Percentiles rank a stretch among this genome's conserved stretches.
Evolutionary conservation across 2,329 filamentous ascomycete species (phyloP).

Genomic region (Colletotrichum abscissum): DNA sequence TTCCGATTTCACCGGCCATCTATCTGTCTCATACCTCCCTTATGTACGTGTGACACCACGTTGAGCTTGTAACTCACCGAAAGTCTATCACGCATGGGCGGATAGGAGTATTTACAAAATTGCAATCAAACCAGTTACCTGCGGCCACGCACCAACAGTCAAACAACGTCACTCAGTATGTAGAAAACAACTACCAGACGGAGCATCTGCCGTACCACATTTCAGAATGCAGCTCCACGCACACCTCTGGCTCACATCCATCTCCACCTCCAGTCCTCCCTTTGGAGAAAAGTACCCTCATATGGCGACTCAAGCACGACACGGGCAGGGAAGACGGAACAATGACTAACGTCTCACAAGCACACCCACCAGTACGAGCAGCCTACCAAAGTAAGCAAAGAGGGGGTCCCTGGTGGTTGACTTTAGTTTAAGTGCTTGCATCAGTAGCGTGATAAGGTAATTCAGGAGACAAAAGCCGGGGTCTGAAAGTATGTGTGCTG

Average conservation of each 20-base stretch:
- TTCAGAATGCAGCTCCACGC: neutral
- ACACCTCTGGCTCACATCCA: neutral
- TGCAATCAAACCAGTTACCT: too few species aligned
- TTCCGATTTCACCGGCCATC: too few species aligned
- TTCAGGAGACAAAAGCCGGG: neutral
- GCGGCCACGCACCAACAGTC: too few species aligned
- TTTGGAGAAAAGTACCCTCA: neutral
- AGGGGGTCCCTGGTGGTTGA: too few species aligned
- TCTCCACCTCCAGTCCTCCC: neutral
- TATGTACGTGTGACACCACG: too few species aligned
- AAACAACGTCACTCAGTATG: neutral
- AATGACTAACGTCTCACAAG: slow-evolving; percentile 19
- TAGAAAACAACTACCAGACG: neutral
- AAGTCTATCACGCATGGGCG: too few species aligned
- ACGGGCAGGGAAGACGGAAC: neutral
- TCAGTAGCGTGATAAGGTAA: slow-evolving; percentile 1
- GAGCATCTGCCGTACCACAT: neutral
- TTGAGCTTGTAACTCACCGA: too few species aligned
- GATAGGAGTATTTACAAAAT: too few species aligned
- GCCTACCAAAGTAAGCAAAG: too few species aligned
- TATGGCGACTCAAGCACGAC: neutral
- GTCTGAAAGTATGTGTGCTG: neutral
- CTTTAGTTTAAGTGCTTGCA: slow-evolving; percentile 25
- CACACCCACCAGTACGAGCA: too few species aligned
- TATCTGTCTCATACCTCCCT: too few species aligned